A percentile compares a stretch with the other conserved stretches of the same genome.
phyloP scores from a whole-genome alignment of 345 rosid species.

The Viola odorata region DNA sequence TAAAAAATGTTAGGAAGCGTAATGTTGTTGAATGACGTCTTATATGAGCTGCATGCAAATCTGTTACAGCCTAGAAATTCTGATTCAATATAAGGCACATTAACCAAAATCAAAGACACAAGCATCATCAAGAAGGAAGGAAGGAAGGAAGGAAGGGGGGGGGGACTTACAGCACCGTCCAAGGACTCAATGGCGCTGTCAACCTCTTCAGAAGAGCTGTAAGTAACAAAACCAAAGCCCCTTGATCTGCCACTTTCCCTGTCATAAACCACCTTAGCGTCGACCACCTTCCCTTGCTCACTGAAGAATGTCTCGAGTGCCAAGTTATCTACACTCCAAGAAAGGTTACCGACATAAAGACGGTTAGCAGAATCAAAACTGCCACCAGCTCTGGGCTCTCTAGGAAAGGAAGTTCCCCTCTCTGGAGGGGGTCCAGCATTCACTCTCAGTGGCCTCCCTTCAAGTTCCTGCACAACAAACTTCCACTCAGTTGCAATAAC shows the following conservation, averaged over 20 bases:
- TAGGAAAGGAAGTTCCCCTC: constrained; percentile 40
- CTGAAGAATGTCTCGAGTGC: constrained; percentile 77
- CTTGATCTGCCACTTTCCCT: constrained; percentile 91
- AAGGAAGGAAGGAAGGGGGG: no score
- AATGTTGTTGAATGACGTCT: background rate
- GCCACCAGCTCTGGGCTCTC: constrained; percentile 29
- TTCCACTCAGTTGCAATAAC: constrained; percentile 6
- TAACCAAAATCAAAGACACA: background rate
- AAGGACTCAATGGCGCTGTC: constrained; percentile 59
- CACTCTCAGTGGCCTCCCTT: constrained; percentile 84
- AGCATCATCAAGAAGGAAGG: background rate
- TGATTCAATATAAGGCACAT: background rate
- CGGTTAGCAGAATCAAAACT: constrained; percentile 43
- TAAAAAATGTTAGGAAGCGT: background rate
- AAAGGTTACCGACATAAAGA: constrained; percentile 78
- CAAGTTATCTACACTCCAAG: constrained; percentile 89
- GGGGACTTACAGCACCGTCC: constrained; percentile 72
- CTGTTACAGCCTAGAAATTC: background rate
- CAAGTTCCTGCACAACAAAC: constrained; percentile 57
- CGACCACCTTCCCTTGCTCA: constrained; percentile 83
- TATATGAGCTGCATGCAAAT: background rate
- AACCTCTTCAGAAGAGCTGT: constrained; percentile 72
- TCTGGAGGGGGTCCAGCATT: constrained; percentile 76
- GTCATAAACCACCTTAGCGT: constrained; percentile 90
- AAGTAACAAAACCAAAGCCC: constrained; percentile 94